Evolutionary conservation across 2,329 filamentous ascomycete species (phyloP).

Genomic region (Pseudogymnoascus sp.): DNA sequence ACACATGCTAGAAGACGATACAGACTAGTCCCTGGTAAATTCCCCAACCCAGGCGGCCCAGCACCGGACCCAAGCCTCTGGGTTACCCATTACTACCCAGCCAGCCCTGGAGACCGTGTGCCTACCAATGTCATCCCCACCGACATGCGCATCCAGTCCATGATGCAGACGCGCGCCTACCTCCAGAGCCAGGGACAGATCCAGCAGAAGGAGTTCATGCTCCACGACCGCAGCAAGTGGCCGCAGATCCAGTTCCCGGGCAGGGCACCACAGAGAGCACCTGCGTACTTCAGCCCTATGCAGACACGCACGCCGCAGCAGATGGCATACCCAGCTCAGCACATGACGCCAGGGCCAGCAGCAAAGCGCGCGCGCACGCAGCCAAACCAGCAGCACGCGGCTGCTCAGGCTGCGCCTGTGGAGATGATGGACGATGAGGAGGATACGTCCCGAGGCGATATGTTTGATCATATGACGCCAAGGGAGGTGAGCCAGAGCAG

Average conservation of each 20-base stretch:
- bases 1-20: slow-evolving; percentile 77
- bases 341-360: slow-evolving; percentile 35
- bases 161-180: slow-evolving; percentile 53
- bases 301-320: slow-evolving; percentile 35
- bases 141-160: slow-evolving; percentile 49
- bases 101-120: slow-evolving; percentile 64
- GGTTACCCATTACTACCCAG: slow-evolving; percentile 81
- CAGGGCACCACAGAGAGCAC: slow-evolving; percentile 30
- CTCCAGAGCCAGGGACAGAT: slow-evolving; percentile 72
- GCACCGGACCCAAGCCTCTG: slow-evolving; percentile 74
- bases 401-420: slow-evolving; percentile 14
- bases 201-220: slow-evolving; percentile 86
- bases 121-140: slow-evolving; percentile 59
- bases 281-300: slow-evolving; percentile 21
- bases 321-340: slow-evolving; percentile 53
- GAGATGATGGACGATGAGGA: slow-evolving; percentile 75
- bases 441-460: slow-evolving; percentile 76
- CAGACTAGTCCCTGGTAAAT: slow-evolving; percentile 65
- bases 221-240: slow-evolving; percentile 84
- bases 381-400: slow-evolving; percentile 15
- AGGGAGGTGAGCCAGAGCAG: slow-evolving; percentile 79
- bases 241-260: slow-evolving; percentile 67
- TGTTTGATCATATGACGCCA: slow-evolving; percentile 82
- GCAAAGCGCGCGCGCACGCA: slow-evolving; percentile 40
- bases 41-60: slow-evolving; percentile 59